Percentiles rank a stretch among this genome's conserved stretches.
phyloP scores from a whole-genome alignment of 306 rosid genomes.

The Malus domestica region DNA sequence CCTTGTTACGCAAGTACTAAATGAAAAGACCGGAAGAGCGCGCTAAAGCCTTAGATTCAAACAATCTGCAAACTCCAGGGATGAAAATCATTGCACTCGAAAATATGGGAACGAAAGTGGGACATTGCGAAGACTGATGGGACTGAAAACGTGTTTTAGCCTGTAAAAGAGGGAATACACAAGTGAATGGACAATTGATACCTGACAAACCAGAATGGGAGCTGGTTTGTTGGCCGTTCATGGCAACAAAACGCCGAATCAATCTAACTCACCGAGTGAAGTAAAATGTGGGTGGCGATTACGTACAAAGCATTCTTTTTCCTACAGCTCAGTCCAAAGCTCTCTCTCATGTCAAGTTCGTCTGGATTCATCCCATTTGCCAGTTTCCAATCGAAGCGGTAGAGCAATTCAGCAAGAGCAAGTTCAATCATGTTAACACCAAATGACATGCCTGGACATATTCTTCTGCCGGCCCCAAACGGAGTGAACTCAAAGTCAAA shows the following conservation, averaged over 20 bases:
- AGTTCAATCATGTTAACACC: not conserved
- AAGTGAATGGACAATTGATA: too few species aligned
- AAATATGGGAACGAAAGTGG: too few species aligned
- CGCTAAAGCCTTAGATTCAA: too few species aligned
- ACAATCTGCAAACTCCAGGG: too few species aligned
- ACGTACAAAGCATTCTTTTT: not conserved
- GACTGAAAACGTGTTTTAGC: too few species aligned
- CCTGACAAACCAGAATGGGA: too few species aligned
- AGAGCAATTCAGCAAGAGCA: not conserved
- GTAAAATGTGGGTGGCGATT: not conserved
- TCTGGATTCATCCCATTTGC: not conserved
- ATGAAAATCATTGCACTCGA: too few species aligned
- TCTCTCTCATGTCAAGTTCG: not conserved
- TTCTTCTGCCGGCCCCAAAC: slow-evolving; percentile 17
- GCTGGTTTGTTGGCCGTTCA: too few species aligned
- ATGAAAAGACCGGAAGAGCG: too few species aligned
- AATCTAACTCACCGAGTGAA: not conserved
- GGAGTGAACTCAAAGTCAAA: slow-evolving; percentile 3
- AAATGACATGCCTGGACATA: not conserved
- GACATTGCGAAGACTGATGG: too few species aligned
- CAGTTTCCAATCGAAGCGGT: not conserved
- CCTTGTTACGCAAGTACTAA: too few species aligned
- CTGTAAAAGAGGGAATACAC: too few species aligned
- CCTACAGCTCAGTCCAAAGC: not conserved
- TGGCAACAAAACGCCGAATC: not conserved